Evolutionary conservation across 1,284 basidiomycete genomes (phyloP).

Genomic region (Ustilago cynodontis): DNA sequence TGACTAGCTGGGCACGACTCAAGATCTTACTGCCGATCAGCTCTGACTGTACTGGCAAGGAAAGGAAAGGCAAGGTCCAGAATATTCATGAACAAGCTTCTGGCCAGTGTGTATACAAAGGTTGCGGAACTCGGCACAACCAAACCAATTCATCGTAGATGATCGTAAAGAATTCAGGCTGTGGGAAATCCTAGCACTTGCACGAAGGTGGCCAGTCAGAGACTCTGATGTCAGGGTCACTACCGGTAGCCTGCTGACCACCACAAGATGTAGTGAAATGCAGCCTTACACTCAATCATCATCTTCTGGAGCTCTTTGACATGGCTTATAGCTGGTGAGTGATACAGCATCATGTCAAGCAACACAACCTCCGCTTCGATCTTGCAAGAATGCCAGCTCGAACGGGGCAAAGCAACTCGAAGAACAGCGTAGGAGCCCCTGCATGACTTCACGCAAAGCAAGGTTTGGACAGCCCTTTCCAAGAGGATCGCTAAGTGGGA

Average conservation of each 20-base stretch:
- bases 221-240: too few species aligned
- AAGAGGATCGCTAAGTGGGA: neutral
- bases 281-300: neutral
- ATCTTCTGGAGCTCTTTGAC: neutral
- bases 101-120: neutral
- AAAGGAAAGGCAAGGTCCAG: neutral
- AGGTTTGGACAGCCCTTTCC: neutral
- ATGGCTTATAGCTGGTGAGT: neutral
- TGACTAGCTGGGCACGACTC: too few species aligned
- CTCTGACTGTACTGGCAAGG: too few species aligned
- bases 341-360: neutral
- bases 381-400: neutral
- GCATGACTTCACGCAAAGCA: conserved; percentile 1
- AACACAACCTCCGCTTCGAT: too few species aligned
- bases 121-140: neutral
- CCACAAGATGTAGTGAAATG: neutral
- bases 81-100: neutral
- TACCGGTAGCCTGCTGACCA: too few species aligned
- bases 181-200: too few species aligned
- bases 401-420: neutral
- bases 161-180: neutral
- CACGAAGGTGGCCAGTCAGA: neutral
- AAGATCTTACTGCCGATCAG: too few species aligned
- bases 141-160: neutral
- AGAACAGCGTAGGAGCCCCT: neutral